Evolutionary conservation across 208 protist species (phyloP), one percentile per base, ranked within the genome.

Genomic region (Endotrypanum monterogeii): DNA sequence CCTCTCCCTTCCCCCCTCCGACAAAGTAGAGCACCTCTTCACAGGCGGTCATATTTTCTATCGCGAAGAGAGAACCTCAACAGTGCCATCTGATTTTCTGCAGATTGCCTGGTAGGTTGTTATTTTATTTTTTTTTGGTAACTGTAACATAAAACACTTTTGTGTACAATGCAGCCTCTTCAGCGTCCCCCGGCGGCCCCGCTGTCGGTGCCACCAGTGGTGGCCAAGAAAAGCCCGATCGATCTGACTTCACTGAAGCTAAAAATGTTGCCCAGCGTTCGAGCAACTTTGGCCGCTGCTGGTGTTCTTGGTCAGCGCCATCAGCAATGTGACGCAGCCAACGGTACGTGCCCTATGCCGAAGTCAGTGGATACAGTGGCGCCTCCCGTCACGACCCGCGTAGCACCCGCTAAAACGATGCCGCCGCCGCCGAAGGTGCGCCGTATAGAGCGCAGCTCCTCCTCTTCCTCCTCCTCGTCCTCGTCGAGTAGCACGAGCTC

Each of bases 191-290:
- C 66, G 16, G 57, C 68, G 4, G 56, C 83, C 2, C 80, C 73
- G 35, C 57, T 80, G 14, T 60, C 73, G 25, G 72, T 83, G 20
- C 89, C 92, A 18, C 82, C 76, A 6, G 86, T 87, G 68, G 52
- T 85, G 39, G 89, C 92, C 23, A 83, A 87, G 71, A 95, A 94
- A 81, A 83, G 91, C 9, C 88, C 92, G 1, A 83, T 87, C 60
- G 82, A 86, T 76, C 74, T 95, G 32, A 62, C 87, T 11, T 48
- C 74, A 56, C 76, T 89, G 52, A 77, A 79, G 54, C 25, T 85
- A 61, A 78, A 73, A 30, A 81, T 80, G 63, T 71, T 68, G 18
- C 74, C 73, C 12, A 68, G 62, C 54, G 72, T 79, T 50, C 71
- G 63, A 1, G 60, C 80, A 16, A 73, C 82, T 8, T 39, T 81